These are phyloP conservation scores for Ulota crispa DNA, from an alignment of 225 moss, liverwort and hornwort species.

Conservation along the genomic window DNA sequence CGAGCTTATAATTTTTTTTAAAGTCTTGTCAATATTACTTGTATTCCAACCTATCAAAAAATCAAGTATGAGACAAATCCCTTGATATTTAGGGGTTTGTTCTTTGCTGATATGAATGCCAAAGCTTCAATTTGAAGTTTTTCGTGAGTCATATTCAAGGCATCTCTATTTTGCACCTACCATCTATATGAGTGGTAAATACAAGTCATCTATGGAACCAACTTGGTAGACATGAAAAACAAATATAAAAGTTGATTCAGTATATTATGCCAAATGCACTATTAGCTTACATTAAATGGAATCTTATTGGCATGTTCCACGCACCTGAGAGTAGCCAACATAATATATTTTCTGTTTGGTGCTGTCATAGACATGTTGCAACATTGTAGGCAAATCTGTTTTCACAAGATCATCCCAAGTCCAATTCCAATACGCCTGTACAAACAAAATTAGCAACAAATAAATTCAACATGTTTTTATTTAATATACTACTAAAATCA, in stretches of 20 bases:
- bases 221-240: neutral
- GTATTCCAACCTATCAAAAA: too few species aligned
- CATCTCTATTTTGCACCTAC: neutral
- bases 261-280: neutral
- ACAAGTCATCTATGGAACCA: neutral
- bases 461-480: neutral
- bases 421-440: conserved; percentile 64
- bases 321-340: conserved; percentile 63
- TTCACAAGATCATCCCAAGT: conserved; percentile 59
- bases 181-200: neutral
- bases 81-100: too few species aligned
- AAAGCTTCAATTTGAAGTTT: too few species aligned
- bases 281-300: neutral
- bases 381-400: conserved; percentile 55
- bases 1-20: too few species aligned
- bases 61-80: too few species aligned
- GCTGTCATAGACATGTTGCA: conserved; percentile 45
- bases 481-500: neutral
- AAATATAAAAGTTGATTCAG: neutral
- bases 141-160: too few species aligned
- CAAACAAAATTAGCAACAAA: neutral
- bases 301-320: neutral
- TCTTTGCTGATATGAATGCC: too few species aligned
- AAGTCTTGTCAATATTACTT: too few species aligned
- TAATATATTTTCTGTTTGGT: conserved; percentile 36